These are phyloP conservation scores for Teunomyces gatunensis DNA, from an alignment of 805 yeast species.

Conservation along the genomic window DNA sequence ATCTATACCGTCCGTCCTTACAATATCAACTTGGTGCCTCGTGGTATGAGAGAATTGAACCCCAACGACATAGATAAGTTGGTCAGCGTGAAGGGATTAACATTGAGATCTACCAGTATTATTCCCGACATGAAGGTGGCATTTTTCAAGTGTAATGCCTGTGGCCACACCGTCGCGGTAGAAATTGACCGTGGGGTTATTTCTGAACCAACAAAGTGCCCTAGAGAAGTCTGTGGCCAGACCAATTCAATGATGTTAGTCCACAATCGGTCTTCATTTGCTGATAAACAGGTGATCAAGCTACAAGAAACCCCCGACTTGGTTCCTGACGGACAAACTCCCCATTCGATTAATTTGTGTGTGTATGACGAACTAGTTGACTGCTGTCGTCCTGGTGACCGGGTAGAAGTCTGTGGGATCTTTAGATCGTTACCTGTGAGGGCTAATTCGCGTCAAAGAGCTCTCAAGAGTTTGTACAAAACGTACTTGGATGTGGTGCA, in stretches of 20 bases:
- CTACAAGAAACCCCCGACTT: conserved; percentile 94
- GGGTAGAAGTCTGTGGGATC: conserved; percentile 92
- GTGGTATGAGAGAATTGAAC: conserved; percentile 17
- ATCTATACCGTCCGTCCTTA: conserved; percentile 87
- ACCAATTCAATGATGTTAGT: conserved; percentile 84
- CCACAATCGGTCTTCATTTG: conserved; percentile 89
- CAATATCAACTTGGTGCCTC: conserved; percentile 61
- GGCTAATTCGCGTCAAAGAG: conserved; percentile 79
- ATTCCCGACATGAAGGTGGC: conserved; percentile 98
- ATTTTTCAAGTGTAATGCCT: conserved; percentile 90
- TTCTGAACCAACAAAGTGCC: conserved; percentile 90
- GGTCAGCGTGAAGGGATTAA: conserved; percentile 87
- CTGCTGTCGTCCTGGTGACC: conserved; percentile 92
- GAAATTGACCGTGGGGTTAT: conserved; percentile 94
- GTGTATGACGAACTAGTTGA: conserved; percentile 96
- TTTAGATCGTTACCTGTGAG: conserved; percentile 91
- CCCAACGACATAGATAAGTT: conserved; percentile 64
- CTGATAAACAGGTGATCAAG: conserved; percentile 92
- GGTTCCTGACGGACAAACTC: conserved; percentile 98
- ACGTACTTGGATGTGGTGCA: conserved; percentile 95
- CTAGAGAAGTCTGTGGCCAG: conserved; percentile 81
- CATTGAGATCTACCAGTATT: conserved; percentile 81
- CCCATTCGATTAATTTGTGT: conserved; percentile 90
- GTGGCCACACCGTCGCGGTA: conserved; percentile 88
- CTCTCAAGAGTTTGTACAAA: conserved; percentile 80